A percentile compares a stretch with the other conserved stretches of the same genome.
These are phyloP conservation scores for Boletus pseudopeckii DNA, from an alignment of 768 basidiomycete species.

Conservation along the genomic window DNA sequence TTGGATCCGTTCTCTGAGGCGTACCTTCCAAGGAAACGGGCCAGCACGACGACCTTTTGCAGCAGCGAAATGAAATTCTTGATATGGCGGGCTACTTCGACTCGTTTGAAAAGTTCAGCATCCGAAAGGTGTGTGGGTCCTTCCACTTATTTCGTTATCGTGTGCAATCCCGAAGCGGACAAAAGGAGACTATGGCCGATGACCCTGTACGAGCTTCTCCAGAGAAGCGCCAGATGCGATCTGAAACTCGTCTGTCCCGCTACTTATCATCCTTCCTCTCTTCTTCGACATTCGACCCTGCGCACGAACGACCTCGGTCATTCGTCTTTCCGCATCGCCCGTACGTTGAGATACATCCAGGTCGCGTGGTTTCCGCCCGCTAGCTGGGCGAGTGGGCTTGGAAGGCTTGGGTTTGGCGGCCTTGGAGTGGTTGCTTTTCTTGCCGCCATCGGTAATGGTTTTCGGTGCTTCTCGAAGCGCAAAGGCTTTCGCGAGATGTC, in stretches of 20 bases:
- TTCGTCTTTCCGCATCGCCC: constrained; percentile 69
- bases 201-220: constrained; percentile 50
- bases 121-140: background rate
- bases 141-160: background rate
- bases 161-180: background rate
- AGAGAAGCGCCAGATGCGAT: constrained; percentile 61
- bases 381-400: constrained; percentile 10
- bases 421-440: constrained; percentile 11
- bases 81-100: background rate
- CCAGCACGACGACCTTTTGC: too few species aligned
- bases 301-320: constrained; percentile 80
- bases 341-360: constrained; percentile 37
- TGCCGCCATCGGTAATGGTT: constrained; percentile 28
- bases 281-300: constrained; percentile 82
- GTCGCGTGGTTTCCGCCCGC: constrained; percentile 24
- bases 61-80: background rate
- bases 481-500: constrained; percentile 91
- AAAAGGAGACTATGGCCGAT: constrained; percentile 7
- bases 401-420: background rate
- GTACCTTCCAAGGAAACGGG: background rate
- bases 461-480: constrained; percentile 82
- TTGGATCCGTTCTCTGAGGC: background rate
- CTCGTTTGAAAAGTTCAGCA: background rate
- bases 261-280: constrained; percentile 69
- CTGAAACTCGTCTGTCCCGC: constrained; percentile 74